Evolutionary conservation across 768 basidiomycete species (phyloP).

Genomic region (Pisolithus albus): DNA sequence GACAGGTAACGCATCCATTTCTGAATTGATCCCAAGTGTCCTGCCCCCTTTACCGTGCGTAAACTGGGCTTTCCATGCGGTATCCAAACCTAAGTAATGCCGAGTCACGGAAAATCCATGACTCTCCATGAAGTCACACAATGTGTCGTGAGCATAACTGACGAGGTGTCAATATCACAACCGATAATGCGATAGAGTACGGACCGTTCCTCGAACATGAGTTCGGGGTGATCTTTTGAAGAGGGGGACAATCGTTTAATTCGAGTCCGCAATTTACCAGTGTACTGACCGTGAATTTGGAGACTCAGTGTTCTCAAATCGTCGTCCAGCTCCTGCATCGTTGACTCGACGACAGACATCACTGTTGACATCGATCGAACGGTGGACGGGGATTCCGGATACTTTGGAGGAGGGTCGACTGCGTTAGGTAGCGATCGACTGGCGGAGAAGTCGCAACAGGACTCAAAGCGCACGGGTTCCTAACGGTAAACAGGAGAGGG

Average conservation of each 20-base stretch:
- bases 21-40: slow-evolving; percentile 71
- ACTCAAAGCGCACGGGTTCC: slow-evolving; percentile 30
- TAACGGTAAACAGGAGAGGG: background rate
- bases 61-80: slow-evolving; percentile 76
- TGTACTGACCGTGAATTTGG: slow-evolving; percentile 57
- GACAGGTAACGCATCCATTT: slow-evolving; percentile 59
- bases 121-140: slow-evolving; percentile 59
- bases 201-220: slow-evolving; percentile 59
- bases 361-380: slow-evolving; percentile 29
- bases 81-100: slow-evolving; percentile 63
- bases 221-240: slow-evolving; percentile 56
- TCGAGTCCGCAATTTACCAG: background rate
- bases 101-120: slow-evolving; percentile 67
- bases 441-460: slow-evolving; percentile 40
- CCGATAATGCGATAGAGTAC: slow-evolving; percentile 14
- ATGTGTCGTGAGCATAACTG: slow-evolving; percentile 66
- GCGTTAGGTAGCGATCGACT: slow-evolving; percentile 8
- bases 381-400: slow-evolving; percentile 22
- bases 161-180: slow-evolving; percentile 4
- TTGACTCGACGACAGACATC: slow-evolving; percentile 46
- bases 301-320: slow-evolving; percentile 60
- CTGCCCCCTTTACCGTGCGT: slow-evolving; percentile 52
- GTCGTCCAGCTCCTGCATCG: slow-evolving; percentile 44
- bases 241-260: slow-evolving; percentile 6
- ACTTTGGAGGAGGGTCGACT: slow-evolving; percentile 37